Conservation (phyloP, 2,329 filamentous ascomycete genomes). For the Mariannaea sp. region DNA sequence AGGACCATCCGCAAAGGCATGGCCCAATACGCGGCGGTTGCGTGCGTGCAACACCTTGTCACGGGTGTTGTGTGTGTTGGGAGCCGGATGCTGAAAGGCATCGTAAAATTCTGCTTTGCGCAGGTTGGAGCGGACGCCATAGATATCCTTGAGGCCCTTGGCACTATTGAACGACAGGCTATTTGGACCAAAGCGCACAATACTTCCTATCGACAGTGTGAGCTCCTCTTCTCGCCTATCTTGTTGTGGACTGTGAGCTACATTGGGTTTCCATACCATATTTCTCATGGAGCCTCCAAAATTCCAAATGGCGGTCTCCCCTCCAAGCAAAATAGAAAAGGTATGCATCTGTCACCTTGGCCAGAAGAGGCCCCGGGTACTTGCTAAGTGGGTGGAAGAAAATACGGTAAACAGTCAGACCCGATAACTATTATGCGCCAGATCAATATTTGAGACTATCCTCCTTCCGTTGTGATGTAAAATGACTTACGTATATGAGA, state of each 20-base stretch:
- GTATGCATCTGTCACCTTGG: not conserved
- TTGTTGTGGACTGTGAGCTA: too few relatives aligned
- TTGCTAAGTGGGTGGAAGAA: not conserved
- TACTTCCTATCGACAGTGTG: not conserved
- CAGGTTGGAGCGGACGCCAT: not conserved
- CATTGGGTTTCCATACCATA: not conserved
- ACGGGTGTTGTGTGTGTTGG: too few relatives aligned
- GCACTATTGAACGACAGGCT: not conserved
- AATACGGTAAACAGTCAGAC: too few relatives aligned
- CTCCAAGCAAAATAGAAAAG: not conserved
- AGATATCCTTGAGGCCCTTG: not conserved
- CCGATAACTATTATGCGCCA: too few relatives aligned
- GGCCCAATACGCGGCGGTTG: too few relatives aligned
- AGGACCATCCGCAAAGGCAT: too few relatives aligned
- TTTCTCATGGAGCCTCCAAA: not conserved
- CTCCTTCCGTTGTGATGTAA: too few relatives aligned
- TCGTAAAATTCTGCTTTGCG: not conserved
- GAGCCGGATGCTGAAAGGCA: too few relatives aligned
- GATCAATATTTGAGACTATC: too few relatives aligned
- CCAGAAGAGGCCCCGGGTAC: not conserved
- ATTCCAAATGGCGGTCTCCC: not conserved
- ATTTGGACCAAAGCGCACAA: slow-evolving; percentile 2
- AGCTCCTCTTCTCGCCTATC: too few relatives aligned
- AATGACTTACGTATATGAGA: too few relatives aligned
- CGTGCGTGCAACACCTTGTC: too few relatives aligned